Evolutionary conservation across 148 eudicot genomes (phyloP).

Genomic region (Polygonum maritimum): DNA sequence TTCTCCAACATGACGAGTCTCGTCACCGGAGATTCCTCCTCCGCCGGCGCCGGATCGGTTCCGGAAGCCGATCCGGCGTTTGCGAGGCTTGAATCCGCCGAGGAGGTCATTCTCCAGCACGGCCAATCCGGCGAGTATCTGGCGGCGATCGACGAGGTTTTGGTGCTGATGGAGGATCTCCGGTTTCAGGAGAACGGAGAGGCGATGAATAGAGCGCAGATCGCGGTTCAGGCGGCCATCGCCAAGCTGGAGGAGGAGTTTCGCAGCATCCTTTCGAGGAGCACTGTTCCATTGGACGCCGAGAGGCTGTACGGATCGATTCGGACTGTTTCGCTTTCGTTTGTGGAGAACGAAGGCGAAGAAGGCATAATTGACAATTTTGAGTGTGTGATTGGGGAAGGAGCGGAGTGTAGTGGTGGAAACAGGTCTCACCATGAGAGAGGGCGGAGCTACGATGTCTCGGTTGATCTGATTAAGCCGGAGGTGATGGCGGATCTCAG

Average conservation of each 20-base stretch:
- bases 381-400: conserved; percentile 22
- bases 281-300: conserved; percentile 43
- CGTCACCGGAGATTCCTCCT: conserved; percentile 8
- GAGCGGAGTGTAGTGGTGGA: conserved; percentile 18
- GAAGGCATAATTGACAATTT: conserved; percentile 34
- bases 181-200: conserved; percentile 10
- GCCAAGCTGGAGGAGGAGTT: conserved; percentile 76
- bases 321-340: conserved; percentile 33
- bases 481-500: conserved; percentile 47
- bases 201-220: conserved; percentile 55
- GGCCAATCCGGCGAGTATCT: conserved; percentile 36
- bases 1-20: conserved; percentile 49
- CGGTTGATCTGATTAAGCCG: conserved; percentile 42
- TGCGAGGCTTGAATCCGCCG: conserved; percentile 43
- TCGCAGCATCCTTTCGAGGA: conserved; percentile 32
- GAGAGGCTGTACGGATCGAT: conserved; percentile 58
- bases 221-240: conserved; percentile 75
- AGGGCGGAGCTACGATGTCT: conserved; percentile 42
- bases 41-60: neutral
- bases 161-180: conserved; percentile 33
- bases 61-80: conserved; percentile 1
- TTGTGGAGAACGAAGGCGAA: conserved; percentile 31
- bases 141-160: conserved; percentile 49
- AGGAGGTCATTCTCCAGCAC: conserved; percentile 34
- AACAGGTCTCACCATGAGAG: conserved; percentile 35